These are phyloP conservation scores for Diplogelasinospora grovesii DNA, from an alignment of 495 filamentous ascomycete species.

Conservation along the genomic window DNA sequence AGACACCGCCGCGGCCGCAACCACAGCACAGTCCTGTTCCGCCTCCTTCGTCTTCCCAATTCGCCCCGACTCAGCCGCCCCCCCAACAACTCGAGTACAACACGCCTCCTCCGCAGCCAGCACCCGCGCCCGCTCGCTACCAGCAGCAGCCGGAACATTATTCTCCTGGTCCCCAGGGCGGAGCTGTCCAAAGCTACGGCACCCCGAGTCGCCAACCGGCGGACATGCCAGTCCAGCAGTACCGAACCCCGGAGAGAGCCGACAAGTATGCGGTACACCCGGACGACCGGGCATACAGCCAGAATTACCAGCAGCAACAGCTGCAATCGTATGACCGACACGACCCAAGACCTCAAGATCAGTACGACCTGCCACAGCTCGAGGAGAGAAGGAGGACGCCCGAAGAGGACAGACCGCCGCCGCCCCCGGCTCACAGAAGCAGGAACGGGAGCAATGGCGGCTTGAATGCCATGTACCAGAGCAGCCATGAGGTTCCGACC, in stretches of 20 bases:
- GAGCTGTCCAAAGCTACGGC: too few species aligned
- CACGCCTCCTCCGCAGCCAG: constrained; percentile 23
- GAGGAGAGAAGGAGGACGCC: constrained; percentile 8
- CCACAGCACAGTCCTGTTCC: too few species aligned
- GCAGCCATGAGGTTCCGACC: constrained; percentile 21
- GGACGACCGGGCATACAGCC: constrained; percentile 20
- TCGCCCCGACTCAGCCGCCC: constrained; percentile 33
- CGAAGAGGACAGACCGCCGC: constrained; percentile 36
- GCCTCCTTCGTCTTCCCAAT: constrained; percentile 11
- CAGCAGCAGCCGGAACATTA: constrained; percentile 29
- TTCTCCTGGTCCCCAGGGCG: constrained; percentile 14
- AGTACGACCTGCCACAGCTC: constrained; percentile 12
- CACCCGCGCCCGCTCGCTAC: constrained; percentile 18
- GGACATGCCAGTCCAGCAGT: constrained; percentile 23
- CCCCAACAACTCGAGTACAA: constrained; percentile 40
- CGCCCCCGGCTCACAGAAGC: constrained; percentile 39
- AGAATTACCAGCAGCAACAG: constrained; percentile 16
- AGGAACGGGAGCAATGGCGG: constrained; percentile 32
- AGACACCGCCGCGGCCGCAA: constrained; percentile 35
- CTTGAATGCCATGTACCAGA: constrained; percentile 27
- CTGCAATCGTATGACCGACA: constrained; percentile 17
- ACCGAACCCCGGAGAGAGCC: constrained; percentile 25
- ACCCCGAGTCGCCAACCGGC: constrained; percentile 21
- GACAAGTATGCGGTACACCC: constrained; percentile 26
- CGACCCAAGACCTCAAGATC: constrained; percentile 13